phyloP scores from a whole-genome alignment of 75 land plant genomes.

The Picea glauca region DNA sequence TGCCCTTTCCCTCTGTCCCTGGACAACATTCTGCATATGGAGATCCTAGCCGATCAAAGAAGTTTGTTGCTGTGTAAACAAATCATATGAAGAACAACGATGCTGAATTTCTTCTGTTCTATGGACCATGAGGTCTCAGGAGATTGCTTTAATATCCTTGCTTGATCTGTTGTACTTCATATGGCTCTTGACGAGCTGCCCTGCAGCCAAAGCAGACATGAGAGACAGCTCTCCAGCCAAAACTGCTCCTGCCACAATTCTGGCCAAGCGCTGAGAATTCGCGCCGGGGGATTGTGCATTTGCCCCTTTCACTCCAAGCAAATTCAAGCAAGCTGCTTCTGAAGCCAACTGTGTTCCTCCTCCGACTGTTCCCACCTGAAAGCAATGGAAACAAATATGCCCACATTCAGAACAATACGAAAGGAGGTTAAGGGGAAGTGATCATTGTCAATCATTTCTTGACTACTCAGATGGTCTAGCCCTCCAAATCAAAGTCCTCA shows the following conservation, averaged over 20 bases:
- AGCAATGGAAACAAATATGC: background rate
- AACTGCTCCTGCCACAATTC: constrained; percentile 78
- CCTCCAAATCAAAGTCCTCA: too few species aligned
- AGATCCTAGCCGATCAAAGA: too few species aligned
- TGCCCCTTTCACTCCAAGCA: constrained; percentile 67
- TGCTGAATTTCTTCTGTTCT: too few species aligned
- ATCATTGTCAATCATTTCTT: too few species aligned
- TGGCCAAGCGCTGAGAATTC: constrained; percentile 61
- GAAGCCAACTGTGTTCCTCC: constrained; percentile 88
- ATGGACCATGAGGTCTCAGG: too few species aligned
- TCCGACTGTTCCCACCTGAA: constrained; percentile 88
- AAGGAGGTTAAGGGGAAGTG: too few species aligned
- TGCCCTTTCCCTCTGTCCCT: too few species aligned
- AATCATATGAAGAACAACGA: too few species aligned
- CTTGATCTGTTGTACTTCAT: constrained; percentile 87
- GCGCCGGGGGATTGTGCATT: constrained; percentile 36
- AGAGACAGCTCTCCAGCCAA: constrained; percentile 84
- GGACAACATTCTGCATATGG: too few species aligned
- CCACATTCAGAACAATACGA: too few species aligned
- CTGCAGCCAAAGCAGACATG: constrained; percentile 89
- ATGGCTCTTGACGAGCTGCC: constrained; percentile 89
- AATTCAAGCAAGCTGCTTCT: constrained; percentile 75
- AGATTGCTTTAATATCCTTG: constrained; percentile 15
- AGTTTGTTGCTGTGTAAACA: too few species aligned
- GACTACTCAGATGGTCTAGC: too few species aligned